These are phyloP conservation scores for Ophiostoma angusticollis DNA, from an alignment of 2,329 filamentous ascomycete species.

Conservation along the genomic window DNA sequence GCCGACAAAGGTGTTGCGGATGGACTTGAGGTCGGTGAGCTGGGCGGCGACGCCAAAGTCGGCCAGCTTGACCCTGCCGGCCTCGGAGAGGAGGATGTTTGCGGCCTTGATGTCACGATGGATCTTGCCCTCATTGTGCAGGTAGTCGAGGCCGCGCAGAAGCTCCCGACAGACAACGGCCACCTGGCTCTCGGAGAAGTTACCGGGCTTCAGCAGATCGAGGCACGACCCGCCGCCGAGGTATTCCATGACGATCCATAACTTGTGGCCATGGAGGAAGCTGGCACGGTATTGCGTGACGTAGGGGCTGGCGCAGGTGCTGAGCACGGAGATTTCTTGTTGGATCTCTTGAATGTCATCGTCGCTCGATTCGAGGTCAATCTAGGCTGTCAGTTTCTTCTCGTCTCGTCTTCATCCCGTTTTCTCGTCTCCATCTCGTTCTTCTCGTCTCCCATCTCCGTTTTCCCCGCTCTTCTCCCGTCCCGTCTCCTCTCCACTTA, in stretches of 20 bases:
- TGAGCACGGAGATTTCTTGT: constrained; percentile 88
- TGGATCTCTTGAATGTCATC: constrained; percentile 98
- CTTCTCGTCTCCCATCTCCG: too few species aligned
- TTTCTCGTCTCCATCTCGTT: too few species aligned
- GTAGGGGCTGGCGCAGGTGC: constrained; percentile 85
- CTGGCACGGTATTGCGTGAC: constrained; percentile 95
- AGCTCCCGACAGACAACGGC: constrained; percentile 90
- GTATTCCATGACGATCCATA: constrained; percentile 99
- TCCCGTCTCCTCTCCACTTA: too few species aligned
- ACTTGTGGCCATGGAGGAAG: constrained; percentile 87
- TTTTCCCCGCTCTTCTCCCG: too few species aligned
- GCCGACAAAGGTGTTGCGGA: constrained; percentile 93
- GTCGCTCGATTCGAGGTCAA: constrained; percentile 96
- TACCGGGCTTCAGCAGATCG: constrained; percentile 82
- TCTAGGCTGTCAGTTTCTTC: constrained; percentile 38
- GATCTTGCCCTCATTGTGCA: constrained; percentile 89
- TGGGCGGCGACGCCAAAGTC: constrained; percentile 97
- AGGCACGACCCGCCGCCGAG: constrained; percentile 89
- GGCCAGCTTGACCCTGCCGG: constrained; percentile 85
- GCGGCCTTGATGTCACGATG: constrained; percentile 95
- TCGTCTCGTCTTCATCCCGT: not conserved
- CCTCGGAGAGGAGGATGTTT: constrained; percentile 83
- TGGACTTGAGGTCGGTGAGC: constrained; percentile 92
- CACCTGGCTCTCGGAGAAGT: constrained; percentile 80
- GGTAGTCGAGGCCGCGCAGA: constrained; percentile 78